Percentiles rank a stretch among this genome's conserved stretches.
Conservation (phyloP, 257 asterid genomes). For the Mentha longifolia region DNA sequence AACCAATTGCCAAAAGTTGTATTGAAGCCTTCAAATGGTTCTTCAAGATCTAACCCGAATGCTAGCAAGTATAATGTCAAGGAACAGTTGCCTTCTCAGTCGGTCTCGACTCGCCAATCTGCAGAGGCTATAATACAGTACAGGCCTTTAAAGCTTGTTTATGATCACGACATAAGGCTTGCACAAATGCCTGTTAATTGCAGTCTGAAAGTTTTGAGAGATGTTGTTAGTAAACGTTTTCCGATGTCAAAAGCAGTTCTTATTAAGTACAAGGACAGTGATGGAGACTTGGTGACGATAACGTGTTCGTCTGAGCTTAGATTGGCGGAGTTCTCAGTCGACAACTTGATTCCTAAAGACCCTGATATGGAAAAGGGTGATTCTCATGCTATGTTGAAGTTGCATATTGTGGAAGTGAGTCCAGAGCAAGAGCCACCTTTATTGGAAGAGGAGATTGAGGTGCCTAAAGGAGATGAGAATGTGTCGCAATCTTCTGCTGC, state of each 20-base stretch:
- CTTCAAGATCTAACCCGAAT: slow-evolving; percentile 47
- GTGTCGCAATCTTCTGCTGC: slow-evolving; percentile 52
- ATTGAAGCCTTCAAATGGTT: slow-evolving; percentile 71
- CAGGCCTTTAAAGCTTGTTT: slow-evolving; percentile 87
- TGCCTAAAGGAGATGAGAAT: slow-evolving; percentile 54
- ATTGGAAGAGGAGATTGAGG: slow-evolving; percentile 64
- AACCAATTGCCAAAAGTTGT: slow-evolving; percentile 63
- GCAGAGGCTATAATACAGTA: slow-evolving; percentile 42
- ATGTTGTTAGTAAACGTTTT: slow-evolving; percentile 65
- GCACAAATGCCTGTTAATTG: slow-evolving; percentile 84
- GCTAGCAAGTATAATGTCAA: slow-evolving; percentile 46
- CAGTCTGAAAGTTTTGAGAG: slow-evolving; percentile 72
- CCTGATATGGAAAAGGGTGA: slow-evolving; percentile 54
- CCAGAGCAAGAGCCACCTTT: slow-evolving; percentile 95
- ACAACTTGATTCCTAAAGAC: slow-evolving; percentile 49
- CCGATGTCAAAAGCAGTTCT: slow-evolving; percentile 88
- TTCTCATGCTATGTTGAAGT: slow-evolving; percentile 62
- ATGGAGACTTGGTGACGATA: slow-evolving; percentile 86
- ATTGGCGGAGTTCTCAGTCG: slow-evolving; percentile 71
- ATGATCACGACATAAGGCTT: slow-evolving; percentile 94
- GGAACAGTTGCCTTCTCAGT: slow-evolving; percentile 34
- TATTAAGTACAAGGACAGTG: slow-evolving; percentile 79
- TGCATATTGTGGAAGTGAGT: slow-evolving; percentile 92
- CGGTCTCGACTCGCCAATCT: slow-evolving; percentile 35
- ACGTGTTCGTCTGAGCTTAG: slow-evolving; percentile 79